phyloP scores from a whole-genome alignment of 345 rosid species.

The Bruguiera gymnorhiza region DNA sequence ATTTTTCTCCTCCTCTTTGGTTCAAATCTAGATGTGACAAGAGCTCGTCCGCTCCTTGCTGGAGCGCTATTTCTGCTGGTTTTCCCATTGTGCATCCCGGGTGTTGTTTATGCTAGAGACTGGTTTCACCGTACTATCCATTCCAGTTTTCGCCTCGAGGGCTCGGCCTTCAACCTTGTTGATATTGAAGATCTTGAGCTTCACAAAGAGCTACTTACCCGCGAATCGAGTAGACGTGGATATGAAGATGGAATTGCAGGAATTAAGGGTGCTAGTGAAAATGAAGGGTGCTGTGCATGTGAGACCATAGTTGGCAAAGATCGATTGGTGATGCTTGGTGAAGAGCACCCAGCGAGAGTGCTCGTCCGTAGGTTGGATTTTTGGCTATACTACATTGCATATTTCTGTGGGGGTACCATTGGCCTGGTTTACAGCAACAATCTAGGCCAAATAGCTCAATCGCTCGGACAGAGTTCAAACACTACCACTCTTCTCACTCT shows the following conservation, averaged over 20 bases:
- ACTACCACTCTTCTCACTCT: slow-evolving; percentile 73
- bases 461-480: slow-evolving; percentile 56
- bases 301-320: slow-evolving; percentile 48
- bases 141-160: slow-evolving; percentile 53
- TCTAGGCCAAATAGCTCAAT: slow-evolving; percentile 91
- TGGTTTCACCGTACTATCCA: slow-evolving; percentile 67
- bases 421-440: slow-evolving; percentile 96
- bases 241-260: slow-evolving; percentile 29
- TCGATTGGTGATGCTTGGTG: slow-evolving; percentile 61
- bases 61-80: slow-evolving; percentile 77
- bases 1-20: slow-evolving; percentile 71
- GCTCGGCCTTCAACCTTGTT: slow-evolving; percentile 72
- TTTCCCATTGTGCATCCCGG: slow-evolving; percentile 71
- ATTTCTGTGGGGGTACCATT: slow-evolving; percentile 92
- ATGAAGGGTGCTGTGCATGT: slow-evolving; percentile 48
- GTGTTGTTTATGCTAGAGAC: slow-evolving; percentile 63
- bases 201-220: slow-evolving; percentile 60
- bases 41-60: slow-evolving; percentile 52
- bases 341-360: slow-evolving; percentile 56
- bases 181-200: slow-evolving; percentile 84
- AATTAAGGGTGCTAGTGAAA: slow-evolving; percentile 24
- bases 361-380: slow-evolving; percentile 75
- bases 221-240: slow-evolving; percentile 38
- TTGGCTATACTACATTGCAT: slow-evolving; percentile 79
- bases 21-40: slow-evolving; percentile 31